phyloP scores from a whole-genome alignment of 495 filamentous ascomycete species.

The Copromyces sp. region DNA sequence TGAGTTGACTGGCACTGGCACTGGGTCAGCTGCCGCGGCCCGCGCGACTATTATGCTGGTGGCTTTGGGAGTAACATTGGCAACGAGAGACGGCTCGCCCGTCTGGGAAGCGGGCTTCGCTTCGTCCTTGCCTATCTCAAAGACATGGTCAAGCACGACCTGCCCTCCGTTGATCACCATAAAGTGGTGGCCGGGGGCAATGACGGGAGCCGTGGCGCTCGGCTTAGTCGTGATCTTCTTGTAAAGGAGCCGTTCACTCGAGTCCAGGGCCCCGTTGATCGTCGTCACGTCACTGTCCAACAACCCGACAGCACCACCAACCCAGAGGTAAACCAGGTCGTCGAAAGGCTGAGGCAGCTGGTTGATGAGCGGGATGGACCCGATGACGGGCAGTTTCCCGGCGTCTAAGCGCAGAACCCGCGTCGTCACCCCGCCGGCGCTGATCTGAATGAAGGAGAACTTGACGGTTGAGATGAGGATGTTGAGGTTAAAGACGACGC shows the following conservation, averaged over 20 bases:
- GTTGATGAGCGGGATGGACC: constrained; percentile 25
- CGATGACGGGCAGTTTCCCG: constrained; percentile 10
- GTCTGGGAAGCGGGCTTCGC: too few relatives aligned
- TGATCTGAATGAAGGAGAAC: constrained; percentile 6
- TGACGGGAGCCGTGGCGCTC: neutral
- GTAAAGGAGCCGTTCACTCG: neutral
- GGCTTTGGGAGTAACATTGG: too few relatives aligned
- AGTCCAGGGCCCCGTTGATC: neutral
- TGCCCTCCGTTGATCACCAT: neutral
- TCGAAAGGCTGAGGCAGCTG: constrained; percentile 32
- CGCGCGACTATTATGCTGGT: too few relatives aligned
- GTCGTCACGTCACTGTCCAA: neutral
- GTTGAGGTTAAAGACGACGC: too few relatives aligned
- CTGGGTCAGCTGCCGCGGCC: neutral
- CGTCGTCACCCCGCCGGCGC: neutral
- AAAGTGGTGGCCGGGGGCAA: too few relatives aligned
- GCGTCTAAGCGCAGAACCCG: constrained; percentile 8
- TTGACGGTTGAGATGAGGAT: neutral
- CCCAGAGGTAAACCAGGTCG: constrained; percentile 28
- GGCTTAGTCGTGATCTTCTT: neutral
- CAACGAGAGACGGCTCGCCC: too few relatives aligned
- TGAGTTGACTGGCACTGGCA: neutral
- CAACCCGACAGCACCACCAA: constrained; percentile 13
- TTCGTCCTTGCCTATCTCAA: neutral
- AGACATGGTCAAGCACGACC: neutral